Base-by-base conservation (phyloP, 345 rosid genomes). In the Citrus unshiu region DNA sequence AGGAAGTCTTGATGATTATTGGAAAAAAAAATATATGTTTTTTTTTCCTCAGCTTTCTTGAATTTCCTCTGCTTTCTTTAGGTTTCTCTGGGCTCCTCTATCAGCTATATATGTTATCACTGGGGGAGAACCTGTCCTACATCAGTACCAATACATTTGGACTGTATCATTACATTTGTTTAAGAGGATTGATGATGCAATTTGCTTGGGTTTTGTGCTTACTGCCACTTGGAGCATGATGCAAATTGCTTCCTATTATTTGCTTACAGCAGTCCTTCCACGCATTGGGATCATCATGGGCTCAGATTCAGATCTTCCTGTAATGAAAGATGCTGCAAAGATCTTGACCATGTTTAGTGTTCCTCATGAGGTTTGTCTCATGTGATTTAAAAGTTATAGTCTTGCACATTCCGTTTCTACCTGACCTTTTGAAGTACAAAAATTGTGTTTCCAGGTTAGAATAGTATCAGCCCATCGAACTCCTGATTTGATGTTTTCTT, bases 251-350 rank as follows among this genome's bases (percentile, higher is more conserved):
- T 63, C 77, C 46, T 10, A 29, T 39, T 64, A 34, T 84, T 67
- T 82, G 34, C 77, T 72, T 72, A 84, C 35, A 85, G 89, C 88
- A 93, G 98, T 70, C 65, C 60, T 83, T 27, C 93, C 89, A 18
- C 90, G 91, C 78, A 95, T 96, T 73, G 95, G 97, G 82, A 94
- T 96, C 79, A 89, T 96, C 37, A 94, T 93, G 98, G 98, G 98
- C 77, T 96, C 98, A 27, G 98, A 96, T 84, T 91, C 98, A 43
- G 98, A 94, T 86, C 98, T 96, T 87, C 94, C 98, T 67, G 91
- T 93, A 19, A 94, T 96, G 98, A 96, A 96, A 83, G 98, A 96
- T 76, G 98, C 98, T 67, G 94, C 94, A 21, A 87, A 74, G 80
- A 82, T 93, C 83, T 80, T 96, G 49, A 82, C 82, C 68, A 83